Evolutionary conservation across 495 filamentous ascomycete genomes (phyloP), one percentile per base, ranked within the genome.

Genomic region (Glarea lozoyensis): DNA sequence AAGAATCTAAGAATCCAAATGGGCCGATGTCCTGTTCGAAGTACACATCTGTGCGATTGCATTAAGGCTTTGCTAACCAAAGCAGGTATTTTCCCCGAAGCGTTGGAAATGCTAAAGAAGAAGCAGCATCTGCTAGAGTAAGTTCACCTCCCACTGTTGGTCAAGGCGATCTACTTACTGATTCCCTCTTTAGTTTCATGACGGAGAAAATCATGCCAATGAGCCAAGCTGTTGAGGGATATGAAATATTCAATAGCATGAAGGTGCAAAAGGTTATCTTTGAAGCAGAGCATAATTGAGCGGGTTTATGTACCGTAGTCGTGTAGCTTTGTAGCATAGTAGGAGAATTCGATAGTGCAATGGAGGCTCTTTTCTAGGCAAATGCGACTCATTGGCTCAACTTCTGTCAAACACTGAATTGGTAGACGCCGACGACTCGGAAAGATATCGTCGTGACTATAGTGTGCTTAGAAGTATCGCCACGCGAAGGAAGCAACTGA

Each of bases 1-100:
- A 96, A 96, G 68, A 98, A 96, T 55, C 46, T 96, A 46, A 80
- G 75, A 39, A 56, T 96, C n/a, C 86, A 94, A 54, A 94, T 95
- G 80, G 92, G 90, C 23, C 73, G 92, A 40, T 98, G 92, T 60
- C 90, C 90, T 5, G 92, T 98, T 10, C 69, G 87, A 37, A 84
- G 82, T n/a, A n/a, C n/a, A n/a, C n/a, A n/a, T n/a, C n/a, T n/a
- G n/a, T n/a, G n/a, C n/a, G n/a, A n/a, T n/a, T n/a, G n/a, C n/a
- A n/a, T n/a, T n/a, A n/a, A n/a, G n/a, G n/a, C n/a, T n/a, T n/a
- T n/a, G n/a, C n/a, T n/a, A n/a, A n/a, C n/a, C n/a, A n/a, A n/a
- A n/a, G n/a, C n/a, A n/a, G n/a, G n/a, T 30, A 81, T 96, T 42
- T 88, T 92, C 48, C 66, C 76, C 15, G 73, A 86, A 44, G 88